A percentile compares a stretch with the other conserved stretches of the same genome.
phyloP scores from a whole-genome alignment of 306 rosid species.

The Corylus avellana region DNA sequence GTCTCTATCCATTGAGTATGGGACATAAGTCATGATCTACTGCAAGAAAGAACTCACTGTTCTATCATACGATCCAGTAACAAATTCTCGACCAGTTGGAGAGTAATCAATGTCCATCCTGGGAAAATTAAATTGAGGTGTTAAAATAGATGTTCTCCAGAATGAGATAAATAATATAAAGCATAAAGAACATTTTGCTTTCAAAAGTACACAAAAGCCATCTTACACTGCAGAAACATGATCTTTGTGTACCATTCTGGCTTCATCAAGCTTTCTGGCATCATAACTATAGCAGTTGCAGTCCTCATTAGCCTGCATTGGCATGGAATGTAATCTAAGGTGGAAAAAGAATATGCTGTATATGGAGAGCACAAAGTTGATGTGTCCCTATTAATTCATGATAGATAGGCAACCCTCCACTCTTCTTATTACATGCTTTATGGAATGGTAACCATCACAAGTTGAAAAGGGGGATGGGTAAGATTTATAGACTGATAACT shows the following conservation, averaged over 20 bases:
- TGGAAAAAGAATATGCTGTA: neutral
- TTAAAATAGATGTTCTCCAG: neutral
- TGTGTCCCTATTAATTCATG: neutral
- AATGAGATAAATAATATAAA: neutral
- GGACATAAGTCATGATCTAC: constrained; percentile 12
- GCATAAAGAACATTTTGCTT: neutral
- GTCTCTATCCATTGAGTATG: neutral
- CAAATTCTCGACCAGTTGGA: constrained; percentile 98
- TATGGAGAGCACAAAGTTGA: constrained; percentile 17
- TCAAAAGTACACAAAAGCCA: constrained; percentile 16
- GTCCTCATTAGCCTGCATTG: constrained; percentile 88
- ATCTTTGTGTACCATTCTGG: constrained; percentile 86
- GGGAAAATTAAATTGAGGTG: constrained; percentile 17
- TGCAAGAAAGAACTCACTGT: constrained; percentile 63
- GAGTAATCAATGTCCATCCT: constrained; percentile 96
- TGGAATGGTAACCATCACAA: neutral
- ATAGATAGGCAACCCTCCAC: neutral
- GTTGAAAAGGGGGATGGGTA: neutral
- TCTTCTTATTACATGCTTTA: neutral
- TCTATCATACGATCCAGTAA: constrained; percentile 97
- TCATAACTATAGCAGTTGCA: constrained; percentile 83
- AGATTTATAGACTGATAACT: neutral
- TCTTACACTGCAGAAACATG: constrained; percentile 96
- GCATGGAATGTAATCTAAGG: neutral
- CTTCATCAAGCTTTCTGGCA: constrained; percentile 68